Percentiles rank a stretch among this genome's conserved stretches.
Conservation (phyloP, 169 alveolate genomes). For the Cryptosporidium bovis region DNA sequence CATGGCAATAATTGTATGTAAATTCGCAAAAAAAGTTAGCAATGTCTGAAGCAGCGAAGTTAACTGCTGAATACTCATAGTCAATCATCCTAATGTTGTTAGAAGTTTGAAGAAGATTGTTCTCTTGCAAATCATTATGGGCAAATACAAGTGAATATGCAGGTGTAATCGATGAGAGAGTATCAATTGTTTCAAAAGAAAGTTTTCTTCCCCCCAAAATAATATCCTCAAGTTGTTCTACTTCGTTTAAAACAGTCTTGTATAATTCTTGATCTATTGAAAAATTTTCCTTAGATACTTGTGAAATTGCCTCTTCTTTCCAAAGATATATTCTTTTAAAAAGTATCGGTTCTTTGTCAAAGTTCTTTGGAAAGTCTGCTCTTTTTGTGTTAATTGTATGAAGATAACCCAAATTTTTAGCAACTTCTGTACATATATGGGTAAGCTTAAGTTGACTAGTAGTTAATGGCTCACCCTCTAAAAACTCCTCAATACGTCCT, state of each 20-base stretch:
- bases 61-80: slow-evolving; percentile 83
- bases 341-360: slow-evolving; percentile 62
- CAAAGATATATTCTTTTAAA: slow-evolving; percentile 69
- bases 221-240: slow-evolving; percentile 13
- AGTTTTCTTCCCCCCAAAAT: slow-evolving; percentile 40
- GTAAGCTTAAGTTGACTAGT: slow-evolving; percentile 77
- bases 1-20: slow-evolving; percentile 78
- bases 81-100: slow-evolving; percentile 82
- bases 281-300: slow-evolving; percentile 35
- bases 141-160: slow-evolving; percentile 79
- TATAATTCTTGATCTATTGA: slow-evolving; percentile 34
- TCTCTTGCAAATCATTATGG: slow-evolving; percentile 84
- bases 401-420: slow-evolving; percentile 72
- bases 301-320: slow-evolving; percentile 52
- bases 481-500: slow-evolving; percentile 85
- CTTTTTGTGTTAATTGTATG: slow-evolving; percentile 52
- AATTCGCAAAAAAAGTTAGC: slow-evolving; percentile 82
- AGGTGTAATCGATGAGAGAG: slow-evolving; percentile 38
- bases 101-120: slow-evolving; percentile 79
- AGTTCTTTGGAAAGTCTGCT: slow-evolving; percentile 48
- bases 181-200: slow-evolving; percentile 1
- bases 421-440: slow-evolving; percentile 78
- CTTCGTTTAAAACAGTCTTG: slow-evolving; percentile 23
- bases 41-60: slow-evolving; percentile 82
- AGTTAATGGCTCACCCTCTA: slow-evolving; percentile 82